phyloP scores from a whole-genome alignment of 805 yeast genomes.

The Ascoidea rubescens region DNA sequence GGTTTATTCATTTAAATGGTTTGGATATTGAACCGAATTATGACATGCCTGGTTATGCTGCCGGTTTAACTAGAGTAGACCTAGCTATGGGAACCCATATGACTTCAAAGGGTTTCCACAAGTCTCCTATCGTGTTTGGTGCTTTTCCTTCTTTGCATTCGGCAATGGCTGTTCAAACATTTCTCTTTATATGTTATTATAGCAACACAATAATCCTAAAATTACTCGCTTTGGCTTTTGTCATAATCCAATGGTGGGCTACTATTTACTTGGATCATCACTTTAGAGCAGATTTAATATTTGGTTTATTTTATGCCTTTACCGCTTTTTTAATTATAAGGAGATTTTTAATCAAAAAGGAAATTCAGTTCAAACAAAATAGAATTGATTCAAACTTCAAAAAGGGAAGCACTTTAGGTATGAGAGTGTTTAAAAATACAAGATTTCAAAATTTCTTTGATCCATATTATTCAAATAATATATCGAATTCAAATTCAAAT shows the following conservation, averaged over 20 bases:
- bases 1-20: constrained; percentile 55
- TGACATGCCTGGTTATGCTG: constrained; percentile 56
- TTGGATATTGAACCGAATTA: constrained; percentile 39
- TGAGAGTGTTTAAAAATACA: constrained; percentile 44
- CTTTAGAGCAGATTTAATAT: constrained; percentile 47
- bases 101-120: constrained; percentile 48
- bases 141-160: constrained; percentile 50
- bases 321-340: constrained; percentile 27
- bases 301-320: constrained; percentile 41
- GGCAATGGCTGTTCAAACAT: constrained; percentile 44
- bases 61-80: constrained; percentile 56
- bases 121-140: constrained; percentile 58
- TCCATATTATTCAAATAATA: constrained; percentile 19
- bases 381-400: constrained; percentile 20
- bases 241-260: constrained; percentile 59
- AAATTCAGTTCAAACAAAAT: constrained; percentile 15
- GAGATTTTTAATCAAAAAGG: constrained; percentile 22
- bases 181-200: constrained; percentile 14
- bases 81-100: constrained; percentile 46
- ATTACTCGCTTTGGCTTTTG: constrained; percentile 26
- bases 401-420: constrained; percentile 43
- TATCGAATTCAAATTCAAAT: constrained; percentile 13
- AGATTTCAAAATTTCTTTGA: constrained; percentile 38
- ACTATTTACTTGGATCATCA: constrained; percentile 64
- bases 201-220: constrained; percentile 10